Evolutionary conservation across 352 stramenopile species (phyloP).

Genomic region (Hyaloperonospora brassicae): DNA sequence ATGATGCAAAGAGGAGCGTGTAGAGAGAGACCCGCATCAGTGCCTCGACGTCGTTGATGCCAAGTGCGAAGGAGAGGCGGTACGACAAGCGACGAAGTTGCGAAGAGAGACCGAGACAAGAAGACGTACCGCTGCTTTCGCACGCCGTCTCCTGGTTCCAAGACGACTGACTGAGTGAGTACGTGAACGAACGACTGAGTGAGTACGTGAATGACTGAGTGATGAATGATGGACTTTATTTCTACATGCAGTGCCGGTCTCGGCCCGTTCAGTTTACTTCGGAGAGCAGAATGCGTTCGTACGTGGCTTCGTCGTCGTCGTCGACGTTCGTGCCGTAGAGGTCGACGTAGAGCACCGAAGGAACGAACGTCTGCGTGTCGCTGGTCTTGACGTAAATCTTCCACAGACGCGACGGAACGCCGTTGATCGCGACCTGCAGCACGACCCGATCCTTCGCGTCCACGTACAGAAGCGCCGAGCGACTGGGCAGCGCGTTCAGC

Average conservation of each 20-base stretch:
- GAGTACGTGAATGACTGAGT: too few species aligned
- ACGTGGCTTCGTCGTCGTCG: conserved; percentile 41
- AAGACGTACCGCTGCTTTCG: too few species aligned
- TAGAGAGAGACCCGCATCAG: conserved; percentile 9
- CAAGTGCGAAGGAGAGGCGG: too few species aligned
- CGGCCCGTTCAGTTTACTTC: too few species aligned
- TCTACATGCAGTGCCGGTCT: too few species aligned
- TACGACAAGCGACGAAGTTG: too few species aligned
- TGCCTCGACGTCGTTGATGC: background rate
- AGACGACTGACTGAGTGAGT: too few species aligned
- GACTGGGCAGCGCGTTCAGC: conserved; percentile 58
- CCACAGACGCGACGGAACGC: conserved; percentile 40
- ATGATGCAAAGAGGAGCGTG: conserved; percentile 52
- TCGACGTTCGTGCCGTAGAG: conserved; percentile 52
- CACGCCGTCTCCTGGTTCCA: too few species aligned
- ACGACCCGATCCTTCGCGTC: conserved; percentile 44
- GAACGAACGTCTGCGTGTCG: conserved; percentile 50
- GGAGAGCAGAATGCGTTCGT: conserved; percentile 42
- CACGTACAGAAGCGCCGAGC: conserved; percentile 46
- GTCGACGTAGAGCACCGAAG: conserved; percentile 70
- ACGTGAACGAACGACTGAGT: too few species aligned
- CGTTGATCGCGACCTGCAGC: conserved; percentile 50
- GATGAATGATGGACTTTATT: too few species aligned
- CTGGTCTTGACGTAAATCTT: conserved; percentile 70
- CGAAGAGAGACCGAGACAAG: too few species aligned